A percentile compares a stretch with the other conserved stretches of the same genome.
These are phyloP conservation scores for Hypoxylon sp. DNA, from an alignment of 2,329 filamentous ascomycete species.

Conservation along the genomic window DNA sequence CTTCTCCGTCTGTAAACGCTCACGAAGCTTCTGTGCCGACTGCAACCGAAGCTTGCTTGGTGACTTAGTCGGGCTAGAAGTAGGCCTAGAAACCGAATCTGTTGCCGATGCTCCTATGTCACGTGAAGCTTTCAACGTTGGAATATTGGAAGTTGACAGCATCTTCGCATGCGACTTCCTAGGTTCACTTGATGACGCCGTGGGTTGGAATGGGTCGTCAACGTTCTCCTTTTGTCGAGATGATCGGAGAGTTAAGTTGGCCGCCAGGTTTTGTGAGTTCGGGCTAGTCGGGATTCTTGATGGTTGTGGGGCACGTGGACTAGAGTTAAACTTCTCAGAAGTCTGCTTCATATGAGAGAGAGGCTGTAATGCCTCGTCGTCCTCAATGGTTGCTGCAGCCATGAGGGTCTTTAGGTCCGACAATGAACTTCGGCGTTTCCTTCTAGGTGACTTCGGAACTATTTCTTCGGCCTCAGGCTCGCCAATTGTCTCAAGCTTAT, in stretches of 20 bases:
- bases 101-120: conserved; percentile 51
- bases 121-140: conserved; percentile 64
- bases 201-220: conserved; percentile 47
- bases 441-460: conserved; percentile 67
- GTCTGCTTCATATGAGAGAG: conserved; percentile 68
- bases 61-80: conserved; percentile 58
- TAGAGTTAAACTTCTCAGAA: conserved; percentile 71
- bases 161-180: conserved; percentile 63
- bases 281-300: conserved; percentile 70
- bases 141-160: conserved; percentile 69
- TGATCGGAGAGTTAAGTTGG: conserved; percentile 47
- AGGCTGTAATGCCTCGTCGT: conserved; percentile 62
- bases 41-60: conserved; percentile 76
- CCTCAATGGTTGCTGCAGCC: conserved; percentile 69
- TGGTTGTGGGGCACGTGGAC: conserved; percentile 61
- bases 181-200: conserved; percentile 40
- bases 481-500: conserved; percentile 72
- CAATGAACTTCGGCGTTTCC: conserved; percentile 91
- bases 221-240: conserved; percentile 67
- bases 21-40: conserved; percentile 81
- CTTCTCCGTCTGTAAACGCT: conserved; percentile 88
- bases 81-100: conserved; percentile 52
- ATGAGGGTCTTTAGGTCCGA: conserved; percentile 85
- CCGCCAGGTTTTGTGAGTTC: conserved; percentile 57
- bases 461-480: conserved; percentile 66